Evolutionary conservation across 2,329 filamentous ascomycete genomes (phyloP).

Genomic region (Plectosphaerella plurivora): DNA sequence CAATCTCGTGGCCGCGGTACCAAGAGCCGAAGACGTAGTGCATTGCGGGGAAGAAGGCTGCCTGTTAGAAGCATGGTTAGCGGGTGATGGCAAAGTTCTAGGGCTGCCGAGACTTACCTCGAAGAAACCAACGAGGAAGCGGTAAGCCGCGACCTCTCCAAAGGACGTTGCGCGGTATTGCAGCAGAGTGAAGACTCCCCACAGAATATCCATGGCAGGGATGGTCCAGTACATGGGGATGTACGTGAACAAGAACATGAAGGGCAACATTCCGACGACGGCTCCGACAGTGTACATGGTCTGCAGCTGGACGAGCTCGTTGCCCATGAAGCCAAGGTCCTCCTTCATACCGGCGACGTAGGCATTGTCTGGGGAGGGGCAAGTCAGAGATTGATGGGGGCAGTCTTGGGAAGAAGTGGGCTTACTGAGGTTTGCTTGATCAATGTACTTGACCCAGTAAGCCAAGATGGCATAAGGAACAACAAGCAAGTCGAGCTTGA

Average conservation of each 20-base stretch:
- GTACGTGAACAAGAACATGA: constrained; percentile 42
- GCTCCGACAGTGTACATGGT: constrained; percentile 46
- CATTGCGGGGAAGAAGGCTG: constrained; percentile 33
- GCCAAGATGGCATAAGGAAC: constrained; percentile 18
- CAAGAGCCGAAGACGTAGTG: constrained; percentile 39
- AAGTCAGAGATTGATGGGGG: neutral
- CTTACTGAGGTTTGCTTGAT: constrained; percentile 18
- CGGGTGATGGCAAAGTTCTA: neutral
- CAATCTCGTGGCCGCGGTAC: constrained; percentile 44
- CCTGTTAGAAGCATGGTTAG: constrained; percentile 6
- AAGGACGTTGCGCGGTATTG: constrained; percentile 45
- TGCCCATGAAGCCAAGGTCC: constrained; percentile 44
- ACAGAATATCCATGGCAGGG: constrained; percentile 47
- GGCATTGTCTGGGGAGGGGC: constrained; percentile 39
- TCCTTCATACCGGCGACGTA: constrained; percentile 52
- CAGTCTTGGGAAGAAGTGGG: neutral
- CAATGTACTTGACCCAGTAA: constrained; percentile 20
- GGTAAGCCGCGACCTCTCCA: constrained; percentile 46
- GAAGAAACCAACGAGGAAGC: constrained; percentile 51
- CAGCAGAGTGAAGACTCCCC: constrained; percentile 53
- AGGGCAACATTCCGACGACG: constrained; percentile 43
- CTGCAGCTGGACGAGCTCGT: constrained; percentile 51
- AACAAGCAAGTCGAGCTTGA: constrained; percentile 53
- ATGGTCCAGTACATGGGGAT: constrained; percentile 44
- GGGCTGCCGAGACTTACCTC: constrained; percentile 21